Evolutionary conservation across 495 filamentous ascomycete species (phyloP), one percentile per base, ranked within the genome.

Genomic region (Paragyromitra xinjiangensis): DNA sequence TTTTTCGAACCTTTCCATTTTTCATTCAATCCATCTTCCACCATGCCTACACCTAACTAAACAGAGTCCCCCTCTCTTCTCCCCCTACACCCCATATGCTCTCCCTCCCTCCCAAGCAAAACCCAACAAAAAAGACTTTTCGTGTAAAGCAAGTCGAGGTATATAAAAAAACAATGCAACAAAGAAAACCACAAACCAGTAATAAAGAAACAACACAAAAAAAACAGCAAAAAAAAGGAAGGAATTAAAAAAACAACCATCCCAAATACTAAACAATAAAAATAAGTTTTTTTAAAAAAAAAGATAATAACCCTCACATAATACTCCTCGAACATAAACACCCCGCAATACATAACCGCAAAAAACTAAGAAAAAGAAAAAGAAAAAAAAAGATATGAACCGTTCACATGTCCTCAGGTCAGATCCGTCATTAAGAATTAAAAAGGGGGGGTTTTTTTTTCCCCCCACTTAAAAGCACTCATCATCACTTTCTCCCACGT

Each of bases 401-500:
- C 40, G 39, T 44, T 58, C 66, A 37, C 40, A 59, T 69, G 51
- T 59, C 37, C 19, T n/a, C 22, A 44, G 9, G 37, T 51, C 40
- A 50, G 39, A 67, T 45, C 40, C 63, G n/a, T 65, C 64, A 73
- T 73, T 66, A 68, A 48, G 44, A 56, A 70, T 75, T 69, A 71
- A 55, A 53, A 69, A 45, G 7, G 29, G 16, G n/a, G n/a, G n/a
- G n/a, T n/a, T 26, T 7, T 7, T 34, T 6, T 55, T 8, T 3
- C 11, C 11, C 26, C 5, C 29, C 12, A 7, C 8, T 42, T 51
- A 77, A 73, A 77, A 77, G 42, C 74, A 77, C 61, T 77, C 74
- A 61, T 77, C 74, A 34, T 77, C 74, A n/a, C 69, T 73, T 51
- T 77, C 74, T 12, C 73, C 73, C 50, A 44, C 55, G 62, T 44